Percentiles rank a stretch among this genome's conserved stretches.
Evolutionary conservation across 2,329 filamentous ascomycete genomes (phyloP).

Genomic region (Colletotrichum sp.): DNA sequence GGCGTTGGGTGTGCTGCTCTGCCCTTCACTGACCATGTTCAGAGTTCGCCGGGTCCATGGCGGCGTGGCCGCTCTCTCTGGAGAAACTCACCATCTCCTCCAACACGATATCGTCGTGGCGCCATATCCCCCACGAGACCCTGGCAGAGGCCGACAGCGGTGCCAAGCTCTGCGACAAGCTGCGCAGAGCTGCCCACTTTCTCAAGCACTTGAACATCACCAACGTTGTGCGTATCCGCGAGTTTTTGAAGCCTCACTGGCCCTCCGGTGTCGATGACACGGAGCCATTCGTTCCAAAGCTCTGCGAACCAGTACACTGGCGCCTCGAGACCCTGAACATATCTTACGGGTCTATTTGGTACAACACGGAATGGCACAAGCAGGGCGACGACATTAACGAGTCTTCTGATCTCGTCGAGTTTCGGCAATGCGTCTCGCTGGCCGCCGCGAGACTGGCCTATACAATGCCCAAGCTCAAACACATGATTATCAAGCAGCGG

Average conservation of each 20-base stretch:
- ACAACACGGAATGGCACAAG: constrained; percentile 25
- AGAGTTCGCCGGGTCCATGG: constrained; percentile 20
- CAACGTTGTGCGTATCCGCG: constrained; percentile 23
- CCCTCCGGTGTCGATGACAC: constrained; percentile 13
- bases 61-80: constrained; percentile 21
- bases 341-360: constrained; percentile 24
- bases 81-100: constrained; percentile 19
- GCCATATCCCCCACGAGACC: constrained; percentile 24
- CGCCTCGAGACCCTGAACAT: constrained; percentile 21
- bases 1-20: not conserved
- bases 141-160: constrained; percentile 23
- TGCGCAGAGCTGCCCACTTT: constrained; percentile 17
- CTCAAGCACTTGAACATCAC: constrained; percentile 19
- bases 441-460: constrained; percentile 24
- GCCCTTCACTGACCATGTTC: not conserved
- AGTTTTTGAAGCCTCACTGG: constrained; percentile 24
- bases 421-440: constrained; percentile 25
- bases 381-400: constrained; percentile 23
- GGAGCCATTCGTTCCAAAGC: constrained; percentile 3
- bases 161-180: constrained; percentile 7
- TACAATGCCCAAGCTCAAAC: constrained; percentile 25
- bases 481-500: constrained; percentile 23
- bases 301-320: constrained; percentile 6
- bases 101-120: constrained; percentile 25
- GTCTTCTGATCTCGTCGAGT: constrained; percentile 19